A percentile compares a stretch with the other conserved stretches of the same genome.
Evolutionary conservation across 2,329 filamentous ascomycete genomes (phyloP).

Genomic region (Zymoseptoria tritici): DNA sequence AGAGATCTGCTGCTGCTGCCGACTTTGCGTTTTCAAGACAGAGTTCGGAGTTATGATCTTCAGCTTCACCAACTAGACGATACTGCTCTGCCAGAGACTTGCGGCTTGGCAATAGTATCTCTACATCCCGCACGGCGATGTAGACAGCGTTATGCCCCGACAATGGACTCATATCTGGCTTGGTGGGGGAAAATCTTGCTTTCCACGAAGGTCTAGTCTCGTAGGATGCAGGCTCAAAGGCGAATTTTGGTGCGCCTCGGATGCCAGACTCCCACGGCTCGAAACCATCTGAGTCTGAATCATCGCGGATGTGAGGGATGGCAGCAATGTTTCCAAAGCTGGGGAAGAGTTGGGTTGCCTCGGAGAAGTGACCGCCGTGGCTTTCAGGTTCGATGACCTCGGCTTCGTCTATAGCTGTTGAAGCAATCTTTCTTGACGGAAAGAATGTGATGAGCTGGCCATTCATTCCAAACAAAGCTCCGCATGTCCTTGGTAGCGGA

Average conservation of each 20-base stretch:
- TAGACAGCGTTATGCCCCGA: conserved; percentile 53
- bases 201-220: conserved; percentile 29
- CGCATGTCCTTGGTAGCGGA: conserved; percentile 52
- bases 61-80: conserved; percentile 70
- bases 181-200: conserved; percentile 27
- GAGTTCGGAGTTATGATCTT: conserved; percentile 49
- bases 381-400: conserved; percentile 37
- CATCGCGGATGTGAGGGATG: not conserved
- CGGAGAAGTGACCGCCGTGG: conserved; percentile 57
- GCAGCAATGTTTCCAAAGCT: conserved; percentile 24
- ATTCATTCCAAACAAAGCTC: conserved; percentile 50
- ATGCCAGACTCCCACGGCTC: not conserved
- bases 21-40: conserved; percentile 78
- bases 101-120: conserved; percentile 68
- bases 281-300: conserved; percentile 8
- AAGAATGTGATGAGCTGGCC: conserved; percentile 54
- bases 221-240: conserved; percentile 41
- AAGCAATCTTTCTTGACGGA: conserved; percentile 45
- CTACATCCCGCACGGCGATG: conserved; percentile 65
- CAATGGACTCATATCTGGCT: conserved; percentile 7
- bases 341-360: conserved; percentile 31
- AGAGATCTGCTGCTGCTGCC: conserved; percentile 61
- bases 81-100: conserved; percentile 70
- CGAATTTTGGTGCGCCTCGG: conserved; percentile 34
- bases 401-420: conserved; percentile 17